Percentiles rank a stretch among this genome's conserved stretches.
phyloP scores from a whole-genome alignment of 148 eudicot species.

The Talinum fruticosum region DNA sequence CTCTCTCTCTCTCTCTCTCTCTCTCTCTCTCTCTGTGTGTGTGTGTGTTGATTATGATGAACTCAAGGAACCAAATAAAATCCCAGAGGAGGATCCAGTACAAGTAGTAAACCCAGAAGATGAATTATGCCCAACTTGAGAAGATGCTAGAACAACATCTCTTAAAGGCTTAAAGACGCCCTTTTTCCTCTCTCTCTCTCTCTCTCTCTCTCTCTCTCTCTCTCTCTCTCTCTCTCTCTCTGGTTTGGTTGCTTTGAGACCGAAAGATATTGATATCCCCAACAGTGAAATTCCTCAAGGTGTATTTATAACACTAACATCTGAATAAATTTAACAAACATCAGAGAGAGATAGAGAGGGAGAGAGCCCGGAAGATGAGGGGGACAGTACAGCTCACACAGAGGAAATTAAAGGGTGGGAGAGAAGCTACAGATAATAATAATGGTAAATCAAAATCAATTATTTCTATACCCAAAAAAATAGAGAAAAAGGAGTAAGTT shows the following conservation, averaged over 20 bases:
- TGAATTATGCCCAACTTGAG: slow-evolving; percentile 23
- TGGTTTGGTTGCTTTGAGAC: slow-evolving; percentile 16
- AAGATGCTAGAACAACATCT: background rate
- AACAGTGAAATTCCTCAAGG: slow-evolving; percentile 2
- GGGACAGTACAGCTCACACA: slow-evolving; percentile 13
- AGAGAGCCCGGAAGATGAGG: slow-evolving; percentile 29
- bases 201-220: background rate
- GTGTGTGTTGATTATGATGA: background rate
- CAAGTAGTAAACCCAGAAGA: background rate
- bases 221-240: background rate
- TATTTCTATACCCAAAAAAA: background rate
- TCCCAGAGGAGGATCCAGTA: background rate
- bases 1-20: background rate
- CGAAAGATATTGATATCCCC: slow-evolving; percentile 7
- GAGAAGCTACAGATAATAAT: slow-evolving; percentile 3
- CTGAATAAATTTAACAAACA: background rate
- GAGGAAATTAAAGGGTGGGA: background rate
- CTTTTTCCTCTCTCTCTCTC: background rate
- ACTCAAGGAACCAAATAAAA: background rate
- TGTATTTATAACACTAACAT: slow-evolving; percentile 25
- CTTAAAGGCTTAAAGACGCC: background rate
- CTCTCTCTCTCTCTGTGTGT: background rate
- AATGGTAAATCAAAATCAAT: slow-evolving; percentile 23
- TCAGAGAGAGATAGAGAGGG: background rate
- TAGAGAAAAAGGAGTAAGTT: too few species aligned